Evolutionary conservation across 2,329 filamentous ascomycete genomes (phyloP).

Genomic region (Penicillium sp.): DNA sequence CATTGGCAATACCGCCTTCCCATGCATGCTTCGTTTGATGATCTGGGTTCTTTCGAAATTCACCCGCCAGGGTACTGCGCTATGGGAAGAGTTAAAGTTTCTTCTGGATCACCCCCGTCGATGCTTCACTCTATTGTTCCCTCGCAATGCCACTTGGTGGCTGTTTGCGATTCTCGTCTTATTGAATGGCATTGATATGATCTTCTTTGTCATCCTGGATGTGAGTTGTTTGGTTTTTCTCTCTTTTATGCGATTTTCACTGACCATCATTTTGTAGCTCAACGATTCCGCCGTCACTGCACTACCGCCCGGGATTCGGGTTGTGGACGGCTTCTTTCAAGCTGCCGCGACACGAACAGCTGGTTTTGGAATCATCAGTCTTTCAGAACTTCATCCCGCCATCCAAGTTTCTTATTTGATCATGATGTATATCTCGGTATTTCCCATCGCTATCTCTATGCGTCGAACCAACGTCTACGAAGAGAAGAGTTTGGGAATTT

Average conservation of each 20-base stretch:
- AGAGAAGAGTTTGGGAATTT: slow-evolving; percentile 66
- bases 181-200: slow-evolving; percentile 79
- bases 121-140: slow-evolving; percentile 94
- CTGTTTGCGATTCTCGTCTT: slow-evolving; percentile 80
- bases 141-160: slow-evolving; percentile 90
- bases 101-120: slow-evolving; percentile 90
- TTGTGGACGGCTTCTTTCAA: slow-evolving; percentile 87
- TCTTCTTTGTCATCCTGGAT: slow-evolving; percentile 92
- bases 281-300: slow-evolving; percentile 67
- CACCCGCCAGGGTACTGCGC: slow-evolving; percentile 63
- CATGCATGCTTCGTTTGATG: slow-evolving; percentile 87
- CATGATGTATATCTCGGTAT: slow-evolving; percentile 99
- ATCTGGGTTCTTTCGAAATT: slow-evolving; percentile 79
- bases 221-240: slow-evolving; percentile 53
- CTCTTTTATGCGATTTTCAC: slow-evolving; percentile 6
- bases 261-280: slow-evolving; percentile 52
- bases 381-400: slow-evolving; percentile 78
- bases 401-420: slow-evolving; percentile 93
- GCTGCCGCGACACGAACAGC: slow-evolving; percentile 87
- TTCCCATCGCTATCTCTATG: slow-evolving; percentile 93
- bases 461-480: slow-evolving; percentile 96
- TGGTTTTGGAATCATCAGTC: slow-evolving; percentile 78
- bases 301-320: slow-evolving; percentile 69
- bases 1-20: slow-evolving; percentile 93
- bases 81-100: slow-evolving; percentile 90